Percentiles rank a stretch among this genome's conserved stretches.
Conservation (phyloP, 495 filamentous ascomycete species). For the Lichenothelia convexa region DNA sequence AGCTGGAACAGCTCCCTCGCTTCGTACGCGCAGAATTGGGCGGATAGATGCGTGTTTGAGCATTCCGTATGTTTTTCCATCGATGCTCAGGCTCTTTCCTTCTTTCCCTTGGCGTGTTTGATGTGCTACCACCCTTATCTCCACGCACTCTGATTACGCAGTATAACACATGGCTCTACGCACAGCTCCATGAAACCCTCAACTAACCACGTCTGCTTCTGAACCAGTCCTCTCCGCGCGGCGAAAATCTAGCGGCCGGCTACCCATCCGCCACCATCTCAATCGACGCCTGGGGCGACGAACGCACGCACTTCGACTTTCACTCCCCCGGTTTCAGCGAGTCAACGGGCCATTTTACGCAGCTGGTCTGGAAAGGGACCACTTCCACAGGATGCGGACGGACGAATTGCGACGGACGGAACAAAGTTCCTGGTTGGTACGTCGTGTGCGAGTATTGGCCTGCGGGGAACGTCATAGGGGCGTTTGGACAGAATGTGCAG, state of each 20-base stretch:
- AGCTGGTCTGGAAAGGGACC: slow-evolving; percentile 63
- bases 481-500: slow-evolving; percentile 33
- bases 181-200: neutral
- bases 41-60: slow-evolving; percentile 35
- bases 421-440: slow-evolving; percentile 42
- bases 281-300: slow-evolving; percentile 51
- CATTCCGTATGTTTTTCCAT: slow-evolving; percentile 39
- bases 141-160: neutral
- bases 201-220: neutral
- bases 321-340: slow-evolving; percentile 34
- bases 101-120: no score
- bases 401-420: slow-evolving; percentile 29
- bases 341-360: slow-evolving; percentile 68
- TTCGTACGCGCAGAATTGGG: slow-evolving; percentile 34
- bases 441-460: slow-evolving; percentile 71
- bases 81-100: no score
- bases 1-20: slow-evolving; percentile 49
- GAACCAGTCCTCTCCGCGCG: slow-evolving; percentile 29
- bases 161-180: neutral
- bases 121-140: neutral
- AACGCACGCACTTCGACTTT: slow-evolving; percentile 42
- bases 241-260: slow-evolving; percentile 62
- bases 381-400: slow-evolving; percentile 51
- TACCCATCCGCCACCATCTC: slow-evolving; percentile 39
- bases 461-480: slow-evolving; percentile 49